Conservation (phyloP, 169 alveolate genomes). For the Plasmodium gaboni region DNA sequence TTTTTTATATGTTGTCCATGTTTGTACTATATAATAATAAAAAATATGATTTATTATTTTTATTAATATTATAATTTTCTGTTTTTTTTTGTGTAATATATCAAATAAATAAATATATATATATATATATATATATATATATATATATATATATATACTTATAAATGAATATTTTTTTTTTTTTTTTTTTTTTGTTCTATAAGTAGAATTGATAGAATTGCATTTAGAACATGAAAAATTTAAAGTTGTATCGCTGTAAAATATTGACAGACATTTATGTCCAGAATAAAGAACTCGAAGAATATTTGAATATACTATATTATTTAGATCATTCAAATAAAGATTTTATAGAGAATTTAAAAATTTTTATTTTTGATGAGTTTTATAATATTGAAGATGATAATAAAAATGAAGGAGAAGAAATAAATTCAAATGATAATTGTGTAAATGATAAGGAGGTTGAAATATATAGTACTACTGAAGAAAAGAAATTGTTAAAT, state of each 20-base stretch:
- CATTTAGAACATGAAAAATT: conserved; percentile 20
- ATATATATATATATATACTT: too few species aligned
- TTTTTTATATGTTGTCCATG: too few species aligned
- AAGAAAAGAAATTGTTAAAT: conserved; percentile 1
- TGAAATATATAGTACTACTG: background rate
- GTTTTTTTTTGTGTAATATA: too few species aligned
- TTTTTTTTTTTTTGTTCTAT: too few species aligned
- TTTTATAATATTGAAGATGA: background rate
- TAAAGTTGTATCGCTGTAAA: conserved; percentile 54
- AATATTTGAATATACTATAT: conserved; percentile 42
- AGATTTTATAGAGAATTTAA: conserved; percentile 10
- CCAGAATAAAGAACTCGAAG: conserved; percentile 55
- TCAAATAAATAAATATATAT: too few species aligned
- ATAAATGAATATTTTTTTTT: too few species aligned
- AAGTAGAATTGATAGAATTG: too few species aligned
- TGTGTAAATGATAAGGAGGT: background rate
- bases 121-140: too few species aligned
- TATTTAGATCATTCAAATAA: conserved; percentile 35
- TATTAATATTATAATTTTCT: too few species aligned
- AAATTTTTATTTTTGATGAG: conserved; percentile 44
- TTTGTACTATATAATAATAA: too few species aligned
- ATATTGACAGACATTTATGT: conserved; percentile 27
- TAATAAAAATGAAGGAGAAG: background rate
- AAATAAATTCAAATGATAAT: background rate
- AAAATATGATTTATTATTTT: too few species aligned